phyloP scores from a whole-genome alignment of 805 yeast species.

The Ogataea paraovalis region DNA sequence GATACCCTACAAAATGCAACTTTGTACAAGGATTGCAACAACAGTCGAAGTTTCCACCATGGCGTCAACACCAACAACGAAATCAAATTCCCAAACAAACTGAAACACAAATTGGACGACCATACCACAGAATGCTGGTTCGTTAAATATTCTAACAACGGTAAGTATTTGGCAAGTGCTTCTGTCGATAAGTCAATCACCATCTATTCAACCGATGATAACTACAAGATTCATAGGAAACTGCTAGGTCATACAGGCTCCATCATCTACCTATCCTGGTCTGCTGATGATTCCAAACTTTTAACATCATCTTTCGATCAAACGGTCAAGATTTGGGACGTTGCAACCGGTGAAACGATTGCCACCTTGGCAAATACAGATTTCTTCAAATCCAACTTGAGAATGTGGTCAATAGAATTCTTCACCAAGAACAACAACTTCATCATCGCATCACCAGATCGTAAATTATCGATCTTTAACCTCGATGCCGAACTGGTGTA shows the following conservation, averaged over 20 bases:
- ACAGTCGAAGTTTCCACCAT: conserved; percentile 21
- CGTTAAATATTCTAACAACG: conserved; percentile 71
- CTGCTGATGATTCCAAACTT: conserved; percentile 61
- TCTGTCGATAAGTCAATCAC: conserved; percentile 62
- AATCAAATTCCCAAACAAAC: conserved; percentile 38
- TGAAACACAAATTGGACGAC: conserved; percentile 41
- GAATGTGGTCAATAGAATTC: conserved; percentile 67
- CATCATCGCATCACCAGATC: conserved; percentile 75
- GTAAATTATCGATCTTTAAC: conserved; percentile 50
- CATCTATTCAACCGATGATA: conserved; percentile 59
- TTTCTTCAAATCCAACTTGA: conserved; percentile 18
- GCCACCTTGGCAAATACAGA: conserved; percentile 18
- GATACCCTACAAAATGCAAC: conserved; percentile 13
- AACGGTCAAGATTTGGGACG: conserved; percentile 65
- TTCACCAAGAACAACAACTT: conserved; percentile 43
- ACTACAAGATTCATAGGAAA: conserved; percentile 35
- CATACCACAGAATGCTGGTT: conserved; percentile 84
- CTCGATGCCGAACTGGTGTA: conserved; percentile 25
- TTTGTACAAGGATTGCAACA: conserved; percentile 14
- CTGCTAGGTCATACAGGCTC: conserved; percentile 47
- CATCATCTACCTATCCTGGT: conserved; percentile 69
- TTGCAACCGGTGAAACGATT: conserved; percentile 34
- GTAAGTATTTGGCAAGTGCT: conserved; percentile 71
- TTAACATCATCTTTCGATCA: conserved; percentile 74
- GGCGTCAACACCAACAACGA: conserved; percentile 7